Evolutionary conservation across 148 eudicot genomes (phyloP), one percentile per base, ranked within the genome.

Genomic region (Vaccinium myrtillus): DNA sequence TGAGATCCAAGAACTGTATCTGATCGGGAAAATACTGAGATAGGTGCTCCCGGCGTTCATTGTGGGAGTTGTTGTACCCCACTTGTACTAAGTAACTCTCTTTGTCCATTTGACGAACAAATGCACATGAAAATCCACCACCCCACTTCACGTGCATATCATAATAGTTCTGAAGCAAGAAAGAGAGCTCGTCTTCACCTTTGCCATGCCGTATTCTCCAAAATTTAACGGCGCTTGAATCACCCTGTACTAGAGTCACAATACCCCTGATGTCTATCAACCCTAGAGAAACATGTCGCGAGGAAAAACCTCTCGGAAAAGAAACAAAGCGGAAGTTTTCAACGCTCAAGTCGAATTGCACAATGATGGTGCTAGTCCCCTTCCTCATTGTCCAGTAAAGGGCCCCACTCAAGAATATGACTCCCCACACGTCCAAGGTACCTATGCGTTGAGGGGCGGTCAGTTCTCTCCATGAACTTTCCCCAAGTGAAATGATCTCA

Each of bases 391-490:
- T 67, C 61, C 77, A 82, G 51, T 70, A 82, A 32, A 81, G 84
- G 27, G 78, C 65, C 49, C 78, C 84, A 11, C 43, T 21, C 50
- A 46, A 71, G 27, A n/a, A 82, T 50, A 30, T 16, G 6, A 32
- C 51, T 13, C 84, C 65, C 8, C 0, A 23, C 21, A 23, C 50
- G 8, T 50, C 50, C 18, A 50, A 3, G 55, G 9, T n/a, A 32
- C 19, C 46, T 32, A 70, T 19, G 6, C 32, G n/a, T 14, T 27
- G 25, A 46, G 84, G 84, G 18, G 27, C 78, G 53, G 2, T 18
- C 19, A 82, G 63, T 54, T 53, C 39, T 48, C 84, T 82, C 84
- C 84, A 82, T 7, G 51, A 82, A 30, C 78, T 70, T 70, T 82
- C 84, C 36, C 84, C 84, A 51, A 71, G 63, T 32, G 77, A 51